Percentiles rank a stretch among this genome's conserved stretches.
These are phyloP conservation scores for Coniochaeta prunicola DNA, from an alignment of 2,329 filamentous ascomycete genomes.

Conservation along the genomic window DNA sequence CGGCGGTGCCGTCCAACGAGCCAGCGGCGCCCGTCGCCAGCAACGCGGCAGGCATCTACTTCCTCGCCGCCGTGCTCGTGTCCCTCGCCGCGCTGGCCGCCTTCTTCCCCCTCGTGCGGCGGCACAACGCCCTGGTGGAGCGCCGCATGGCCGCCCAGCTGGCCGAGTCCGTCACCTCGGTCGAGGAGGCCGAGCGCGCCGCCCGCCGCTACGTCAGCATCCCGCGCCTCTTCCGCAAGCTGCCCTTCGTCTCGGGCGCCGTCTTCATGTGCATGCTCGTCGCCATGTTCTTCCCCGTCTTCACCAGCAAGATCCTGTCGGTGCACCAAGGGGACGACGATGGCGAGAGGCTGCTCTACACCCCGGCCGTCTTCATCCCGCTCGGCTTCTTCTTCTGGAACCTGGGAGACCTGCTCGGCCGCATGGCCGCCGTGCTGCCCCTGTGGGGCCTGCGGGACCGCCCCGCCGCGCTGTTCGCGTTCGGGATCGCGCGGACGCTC, in stretches of 20 bases:
- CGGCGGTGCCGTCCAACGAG: slow-evolving; percentile 2
- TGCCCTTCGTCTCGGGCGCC: slow-evolving; percentile 69
- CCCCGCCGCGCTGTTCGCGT: slow-evolving; percentile 59
- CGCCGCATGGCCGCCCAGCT: slow-evolving; percentile 39
- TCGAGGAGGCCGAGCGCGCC: slow-evolving; percentile 45
- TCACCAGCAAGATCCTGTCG: slow-evolving; percentile 62
- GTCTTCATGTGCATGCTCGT: slow-evolving; percentile 75
- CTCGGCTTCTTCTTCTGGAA: slow-evolving; percentile 94
- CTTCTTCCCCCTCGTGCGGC: slow-evolving; percentile 65
- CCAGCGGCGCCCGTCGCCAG: slow-evolving; percentile 27
- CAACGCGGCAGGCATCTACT: slow-evolving; percentile 81
- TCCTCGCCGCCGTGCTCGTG: slow-evolving; percentile 76
- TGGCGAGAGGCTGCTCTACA: slow-evolving; percentile 47
- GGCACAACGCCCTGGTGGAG: slow-evolving; percentile 47
- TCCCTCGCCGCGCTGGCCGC: slow-evolving; percentile 63
- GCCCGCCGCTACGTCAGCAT: slow-evolving; percentile 47
- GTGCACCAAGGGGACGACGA: slow-evolving; percentile 20
- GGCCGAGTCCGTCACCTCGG: slow-evolving; percentile 40
- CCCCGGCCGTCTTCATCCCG: slow-evolving; percentile 75
- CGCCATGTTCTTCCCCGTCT: slow-evolving; percentile 94
- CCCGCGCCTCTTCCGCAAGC: slow-evolving; percentile 62
- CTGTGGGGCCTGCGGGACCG: slow-evolving; percentile 48
- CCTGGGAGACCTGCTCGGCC: slow-evolving; percentile 72
- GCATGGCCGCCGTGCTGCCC: slow-evolving; percentile 57
- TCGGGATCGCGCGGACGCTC: slow-evolving; percentile 56